Evolutionary conservation across 192 early-diverging fungal species (phyloP).

Genomic region (Coemansia sp.): DNA sequence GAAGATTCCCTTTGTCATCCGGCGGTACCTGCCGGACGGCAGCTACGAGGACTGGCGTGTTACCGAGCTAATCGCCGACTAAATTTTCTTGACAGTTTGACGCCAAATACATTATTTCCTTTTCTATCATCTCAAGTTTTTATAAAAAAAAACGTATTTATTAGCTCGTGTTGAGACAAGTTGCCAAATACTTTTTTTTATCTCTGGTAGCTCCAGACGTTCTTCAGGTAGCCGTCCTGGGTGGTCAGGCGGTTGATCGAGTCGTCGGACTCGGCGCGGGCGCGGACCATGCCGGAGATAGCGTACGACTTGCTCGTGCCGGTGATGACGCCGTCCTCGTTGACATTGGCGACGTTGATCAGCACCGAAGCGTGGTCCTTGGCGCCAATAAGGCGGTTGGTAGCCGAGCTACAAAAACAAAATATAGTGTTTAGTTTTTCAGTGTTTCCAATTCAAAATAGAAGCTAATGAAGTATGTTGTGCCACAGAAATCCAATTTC

Average conservation of each 20-base stretch:
- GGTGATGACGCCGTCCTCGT: constrained; percentile 75
- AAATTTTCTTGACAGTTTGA: constrained; percentile 10
- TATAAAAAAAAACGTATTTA: not conserved
- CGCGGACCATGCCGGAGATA: constrained; percentile 89
- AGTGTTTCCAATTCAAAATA: too few species aligned
- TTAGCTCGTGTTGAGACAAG: not conserved
- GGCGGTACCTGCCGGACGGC: constrained; percentile 91
- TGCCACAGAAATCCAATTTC: too few species aligned
- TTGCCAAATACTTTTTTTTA: constrained; percentile 34
- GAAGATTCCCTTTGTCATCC: constrained; percentile 90
- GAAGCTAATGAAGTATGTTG: too few species aligned
- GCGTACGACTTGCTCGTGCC: constrained; percentile 64
- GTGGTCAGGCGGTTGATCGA: constrained; percentile 92
- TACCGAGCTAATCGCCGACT: constrained; percentile 81
- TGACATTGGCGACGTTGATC: constrained; percentile 88
- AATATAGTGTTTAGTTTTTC: too few species aligned
- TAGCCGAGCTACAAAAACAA: constrained; percentile 67
- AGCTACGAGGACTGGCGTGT: constrained; percentile 95
- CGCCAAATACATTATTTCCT: not conserved
- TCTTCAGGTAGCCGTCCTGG: constrained; percentile 71
- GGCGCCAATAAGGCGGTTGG: constrained; percentile 95
- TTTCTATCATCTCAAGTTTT: too few species aligned
- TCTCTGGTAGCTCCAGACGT: constrained; percentile 74
- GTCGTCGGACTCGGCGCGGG: constrained; percentile 91
- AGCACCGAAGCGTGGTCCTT: constrained; percentile 99